These are phyloP conservation scores for Myrica gale DNA, from an alignment of 306 rosid species.

Conservation along the genomic window DNA sequence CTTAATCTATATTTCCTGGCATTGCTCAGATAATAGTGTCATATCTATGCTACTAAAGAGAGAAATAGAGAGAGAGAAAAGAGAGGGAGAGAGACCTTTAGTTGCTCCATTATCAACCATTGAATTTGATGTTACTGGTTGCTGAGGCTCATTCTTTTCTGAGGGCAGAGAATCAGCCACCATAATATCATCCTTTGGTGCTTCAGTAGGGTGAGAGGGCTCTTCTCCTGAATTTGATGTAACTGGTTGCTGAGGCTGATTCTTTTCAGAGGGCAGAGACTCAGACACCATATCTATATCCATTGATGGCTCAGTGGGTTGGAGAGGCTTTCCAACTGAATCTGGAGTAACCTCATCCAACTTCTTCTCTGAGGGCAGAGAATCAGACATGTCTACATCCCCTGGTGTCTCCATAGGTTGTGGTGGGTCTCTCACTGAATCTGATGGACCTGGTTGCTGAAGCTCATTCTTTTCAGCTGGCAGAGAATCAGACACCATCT, in stretches of 20 bases:
- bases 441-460: constrained; percentile 38
- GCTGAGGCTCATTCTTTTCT: constrained; percentile 37
- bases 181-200: constrained; percentile 34
- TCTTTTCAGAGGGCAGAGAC: constrained; percentile 38
- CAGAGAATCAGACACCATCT: constrained; percentile 35
- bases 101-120: constrained; percentile 42
- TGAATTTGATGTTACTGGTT: constrained; percentile 41
- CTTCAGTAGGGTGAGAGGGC: constrained; percentile 34
- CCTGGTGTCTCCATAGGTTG: constrained; percentile 10
- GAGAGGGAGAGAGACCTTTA: constrained; percentile 36
- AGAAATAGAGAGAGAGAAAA: constrained; percentile 19
- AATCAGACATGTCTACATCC: constrained; percentile 19
- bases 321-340: constrained; percentile 41
- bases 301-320: constrained; percentile 29
- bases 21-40: not conserved
- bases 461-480: constrained; percentile 44
- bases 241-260: constrained; percentile 42
- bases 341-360: not conserved
- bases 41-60: not conserved
- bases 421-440: constrained; percentile 35
- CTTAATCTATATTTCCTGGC: not conserved
- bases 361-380: constrained; percentile 32
- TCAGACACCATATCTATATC: constrained; percentile 42
- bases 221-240: constrained; percentile 38
- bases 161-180: constrained; percentile 35